A percentile compares a stretch with the other conserved stretches of the same genome.
phyloP scores from a whole-genome alignment of 306 rosid species.

The Potentilla sterilis region DNA sequence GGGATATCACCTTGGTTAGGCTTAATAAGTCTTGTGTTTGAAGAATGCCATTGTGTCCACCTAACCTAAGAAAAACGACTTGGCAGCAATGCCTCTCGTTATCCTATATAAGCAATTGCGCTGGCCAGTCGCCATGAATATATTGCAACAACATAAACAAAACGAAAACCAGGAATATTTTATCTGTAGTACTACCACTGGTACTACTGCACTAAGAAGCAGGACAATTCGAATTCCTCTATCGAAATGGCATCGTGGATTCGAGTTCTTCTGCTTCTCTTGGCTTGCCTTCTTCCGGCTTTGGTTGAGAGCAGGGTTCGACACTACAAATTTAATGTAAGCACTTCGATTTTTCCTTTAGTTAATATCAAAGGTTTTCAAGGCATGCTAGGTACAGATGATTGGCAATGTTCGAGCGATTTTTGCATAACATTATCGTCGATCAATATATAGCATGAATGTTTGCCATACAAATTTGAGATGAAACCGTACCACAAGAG shows the following conservation, averaged over 20 bases:
- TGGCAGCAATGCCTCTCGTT: slow-evolving; percentile 43
- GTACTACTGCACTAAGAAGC: background rate
- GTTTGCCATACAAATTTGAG: background rate
- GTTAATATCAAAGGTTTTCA: no score
- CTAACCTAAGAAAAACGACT: slow-evolving; percentile 81
- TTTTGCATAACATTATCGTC: background rate
- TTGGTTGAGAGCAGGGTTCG: slow-evolving; percentile 72
- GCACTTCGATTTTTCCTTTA: slow-evolving; percentile 12
- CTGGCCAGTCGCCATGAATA: slow-evolving; percentile 43
- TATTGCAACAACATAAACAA: slow-evolving; percentile 18
- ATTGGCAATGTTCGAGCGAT: background rate
- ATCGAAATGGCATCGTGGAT: slow-evolving; percentile 48
- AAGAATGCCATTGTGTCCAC: slow-evolving; percentile 54
- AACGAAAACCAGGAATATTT: background rate
- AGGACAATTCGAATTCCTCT: slow-evolving; percentile 3
- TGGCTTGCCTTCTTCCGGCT: slow-evolving; percentile 58
- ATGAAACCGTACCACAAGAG: no score
- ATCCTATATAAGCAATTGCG: slow-evolving; percentile 51
- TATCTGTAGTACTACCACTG: no score
- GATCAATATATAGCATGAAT: background rate
- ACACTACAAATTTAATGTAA: slow-evolving; percentile 74
- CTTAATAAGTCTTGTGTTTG: slow-evolving; percentile 38
- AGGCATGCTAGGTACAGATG: background rate
- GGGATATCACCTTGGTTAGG: background rate
- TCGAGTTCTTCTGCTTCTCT: slow-evolving; percentile 43